These are phyloP conservation scores for Epichloe sylvatica DNA, from an alignment of 2,329 filamentous ascomycete species.

Conservation along the genomic window DNA sequence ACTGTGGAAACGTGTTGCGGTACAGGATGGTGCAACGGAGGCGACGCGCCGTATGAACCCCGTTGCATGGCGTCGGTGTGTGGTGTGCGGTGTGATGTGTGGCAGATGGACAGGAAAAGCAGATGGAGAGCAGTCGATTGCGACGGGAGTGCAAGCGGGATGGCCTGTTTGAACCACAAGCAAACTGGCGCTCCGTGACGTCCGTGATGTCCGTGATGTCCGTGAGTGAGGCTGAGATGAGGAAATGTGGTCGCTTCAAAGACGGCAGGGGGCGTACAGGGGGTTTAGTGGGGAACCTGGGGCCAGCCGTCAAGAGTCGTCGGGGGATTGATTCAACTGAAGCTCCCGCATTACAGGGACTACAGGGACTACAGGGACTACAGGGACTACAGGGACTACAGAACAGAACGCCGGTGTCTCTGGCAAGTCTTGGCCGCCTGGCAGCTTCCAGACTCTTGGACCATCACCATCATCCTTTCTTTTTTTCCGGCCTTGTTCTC, in stretches of 20 bases:
- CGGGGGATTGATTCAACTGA: too few species aligned
- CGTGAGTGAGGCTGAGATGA: slow-evolving; percentile 12
- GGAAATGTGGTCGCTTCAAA: slow-evolving; percentile 22
- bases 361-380: too few species aligned
- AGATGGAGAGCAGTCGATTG: background rate
- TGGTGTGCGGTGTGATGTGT: background rate
- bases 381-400: too few species aligned
- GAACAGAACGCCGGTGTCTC: too few species aligned
- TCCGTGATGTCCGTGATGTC: background rate
- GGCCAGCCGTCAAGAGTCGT: too few species aligned
- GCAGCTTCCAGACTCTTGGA: background rate
- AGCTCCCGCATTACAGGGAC: too few species aligned
- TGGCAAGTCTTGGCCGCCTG: background rate
- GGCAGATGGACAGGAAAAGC: too few species aligned
- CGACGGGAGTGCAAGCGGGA: too few species aligned
- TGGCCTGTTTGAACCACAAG: background rate
- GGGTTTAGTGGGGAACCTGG: too few species aligned
- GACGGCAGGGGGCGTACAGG: too few species aligned
- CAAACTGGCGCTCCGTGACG: background rate
- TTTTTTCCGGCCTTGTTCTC: background rate
- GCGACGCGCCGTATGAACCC: slow-evolving; percentile 71
- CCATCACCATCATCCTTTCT: background rate
- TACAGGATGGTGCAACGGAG: slow-evolving; percentile 89
- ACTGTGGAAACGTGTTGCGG: slow-evolving; percentile 98
- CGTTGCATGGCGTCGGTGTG: slow-evolving; percentile 56